Percentiles rank a stretch among this genome's conserved stretches.
Conservation (phyloP, 2,329 filamentous ascomycete species). For the Sporothrix protearum region DNA sequence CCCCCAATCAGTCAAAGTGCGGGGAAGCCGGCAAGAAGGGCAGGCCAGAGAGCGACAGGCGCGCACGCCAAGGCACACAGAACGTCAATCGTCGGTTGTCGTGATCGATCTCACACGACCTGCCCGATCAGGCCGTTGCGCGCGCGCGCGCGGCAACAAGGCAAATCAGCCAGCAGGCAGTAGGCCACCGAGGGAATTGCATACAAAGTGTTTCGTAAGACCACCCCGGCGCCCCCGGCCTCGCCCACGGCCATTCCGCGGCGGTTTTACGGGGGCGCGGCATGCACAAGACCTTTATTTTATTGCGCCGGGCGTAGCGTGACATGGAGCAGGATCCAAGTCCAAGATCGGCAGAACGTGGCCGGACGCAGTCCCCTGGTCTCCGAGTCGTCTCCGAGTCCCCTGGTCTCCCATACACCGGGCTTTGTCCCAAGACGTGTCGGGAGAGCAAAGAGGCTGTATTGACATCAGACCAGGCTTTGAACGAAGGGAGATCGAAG, state of each 20-base stretch:
- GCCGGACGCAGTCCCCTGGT: no score
- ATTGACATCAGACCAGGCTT: no score
- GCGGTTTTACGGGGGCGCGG: slow-evolving; percentile 1
- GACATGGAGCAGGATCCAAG: slow-evolving; percentile 1
- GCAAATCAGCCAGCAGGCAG: neutral
- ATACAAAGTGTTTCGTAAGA: no score
- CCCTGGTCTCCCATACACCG: neutral
- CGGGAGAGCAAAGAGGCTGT: neutral
- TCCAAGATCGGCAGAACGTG: slow-evolving; percentile 1
- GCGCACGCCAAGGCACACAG: no score
- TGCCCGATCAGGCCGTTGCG: slow-evolving; percentile 1
- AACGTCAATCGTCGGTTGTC: no score
- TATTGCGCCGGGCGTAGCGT: neutral
- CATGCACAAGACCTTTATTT: neutral
- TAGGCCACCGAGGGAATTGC: no score
- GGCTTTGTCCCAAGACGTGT: neutral
- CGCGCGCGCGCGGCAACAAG: neutral
- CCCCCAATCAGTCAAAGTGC: neutral
- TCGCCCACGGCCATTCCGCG: neutral
- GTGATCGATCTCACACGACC: neutral
- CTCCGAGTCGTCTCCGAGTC: no score
- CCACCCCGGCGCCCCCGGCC: neutral
- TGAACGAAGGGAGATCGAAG: no score
- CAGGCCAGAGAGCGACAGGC: neutral
- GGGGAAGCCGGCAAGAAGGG: neutral